These are phyloP conservation scores for Mycena filopes DNA, from an alignment of 768 basidiomycete genomes.

Conservation along the genomic window DNA sequence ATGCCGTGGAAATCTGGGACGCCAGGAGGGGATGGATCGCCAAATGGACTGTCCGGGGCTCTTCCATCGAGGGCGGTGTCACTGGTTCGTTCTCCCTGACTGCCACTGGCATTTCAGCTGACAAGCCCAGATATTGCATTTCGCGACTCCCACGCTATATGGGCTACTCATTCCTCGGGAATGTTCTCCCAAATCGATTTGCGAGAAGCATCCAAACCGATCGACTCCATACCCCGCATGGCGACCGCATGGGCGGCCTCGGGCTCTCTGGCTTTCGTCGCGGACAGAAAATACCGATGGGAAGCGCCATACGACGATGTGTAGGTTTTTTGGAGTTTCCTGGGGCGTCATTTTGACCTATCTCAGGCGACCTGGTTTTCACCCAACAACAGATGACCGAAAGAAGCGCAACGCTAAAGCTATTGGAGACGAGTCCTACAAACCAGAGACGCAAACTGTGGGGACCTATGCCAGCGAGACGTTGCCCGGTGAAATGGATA, in stretches of 20 bases:
- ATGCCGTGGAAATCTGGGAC: slow-evolving; percentile 88
- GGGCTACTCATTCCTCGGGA: slow-evolving; percentile 80
- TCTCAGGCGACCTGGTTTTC: slow-evolving; percentile 51
- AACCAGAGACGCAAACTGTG: slow-evolving; percentile 65
- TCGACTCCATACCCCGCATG: slow-evolving; percentile 74
- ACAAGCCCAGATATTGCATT: slow-evolving; percentile 69
- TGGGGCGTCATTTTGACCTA: slow-evolving; percentile 9
- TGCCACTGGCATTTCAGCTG: slow-evolving; percentile 6
- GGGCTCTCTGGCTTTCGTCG: slow-evolving; percentile 74
- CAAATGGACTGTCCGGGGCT: slow-evolving; percentile 81
- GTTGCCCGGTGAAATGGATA: slow-evolving; percentile 53
- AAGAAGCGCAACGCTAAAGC: slow-evolving; percentile 58
- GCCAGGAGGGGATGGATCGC: slow-evolving; percentile 82
- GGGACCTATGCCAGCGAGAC: slow-evolving; percentile 59
- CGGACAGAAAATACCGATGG: slow-evolving; percentile 61
- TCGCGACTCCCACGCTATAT: slow-evolving; percentile 75
- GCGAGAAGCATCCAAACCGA: slow-evolving; percentile 67
- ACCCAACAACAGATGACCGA: slow-evolving; percentile 42
- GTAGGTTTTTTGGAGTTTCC: slow-evolving; percentile 52
- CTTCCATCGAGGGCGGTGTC: slow-evolving; percentile 74
- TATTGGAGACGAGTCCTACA: slow-evolving; percentile 65
- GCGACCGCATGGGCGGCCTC: slow-evolving; percentile 74
- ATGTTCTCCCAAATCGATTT: slow-evolving; percentile 85
- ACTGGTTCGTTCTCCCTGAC: slow-evolving; percentile 62
- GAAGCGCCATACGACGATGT: slow-evolving; percentile 86